phyloP scores from a whole-genome alignment of 306 rosid genomes.

The Albizia julibrissin region DNA sequence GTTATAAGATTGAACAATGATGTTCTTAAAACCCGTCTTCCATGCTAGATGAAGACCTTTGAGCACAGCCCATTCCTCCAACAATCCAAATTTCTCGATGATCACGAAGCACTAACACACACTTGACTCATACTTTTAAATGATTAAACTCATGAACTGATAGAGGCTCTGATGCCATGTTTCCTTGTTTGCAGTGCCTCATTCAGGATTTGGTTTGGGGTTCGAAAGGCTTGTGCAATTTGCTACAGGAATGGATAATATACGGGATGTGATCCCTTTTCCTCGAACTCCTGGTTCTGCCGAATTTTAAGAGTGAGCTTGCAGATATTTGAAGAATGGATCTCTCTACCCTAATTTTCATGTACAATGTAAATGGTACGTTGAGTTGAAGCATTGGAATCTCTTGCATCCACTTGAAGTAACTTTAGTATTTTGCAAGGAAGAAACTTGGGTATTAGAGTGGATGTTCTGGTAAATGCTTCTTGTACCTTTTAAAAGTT shows the following conservation, averaged over 20 bases:
- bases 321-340: not conserved
- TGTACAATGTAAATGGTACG: not conserved
- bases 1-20: too few species aligned
- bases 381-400: not conserved
- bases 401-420: not conserved
- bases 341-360: not conserved
- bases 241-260: constrained; percentile 91
- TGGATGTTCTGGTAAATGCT: not conserved
- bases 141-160: not conserved
- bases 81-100: too few species aligned
- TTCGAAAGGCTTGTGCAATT: constrained; percentile 95
- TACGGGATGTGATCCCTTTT: constrained; percentile 87
- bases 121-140: not conserved
- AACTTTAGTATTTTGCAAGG: not conserved
- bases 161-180: constrained; percentile 5
- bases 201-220: constrained; percentile 94
- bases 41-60: too few species aligned
- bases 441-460: not conserved
- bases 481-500: not conserved
- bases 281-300: constrained; percentile 91
- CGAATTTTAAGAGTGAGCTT: constrained; percentile 52
- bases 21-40: too few species aligned
- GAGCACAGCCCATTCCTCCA: too few species aligned
- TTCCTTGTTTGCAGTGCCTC: constrained; percentile 69
- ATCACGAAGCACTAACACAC: too few species aligned